Percentiles rank a stretch among this genome's conserved stretches.
phyloP scores from a whole-genome alignment of 768 basidiomycete species.

The Lactarius tabidus region DNA sequence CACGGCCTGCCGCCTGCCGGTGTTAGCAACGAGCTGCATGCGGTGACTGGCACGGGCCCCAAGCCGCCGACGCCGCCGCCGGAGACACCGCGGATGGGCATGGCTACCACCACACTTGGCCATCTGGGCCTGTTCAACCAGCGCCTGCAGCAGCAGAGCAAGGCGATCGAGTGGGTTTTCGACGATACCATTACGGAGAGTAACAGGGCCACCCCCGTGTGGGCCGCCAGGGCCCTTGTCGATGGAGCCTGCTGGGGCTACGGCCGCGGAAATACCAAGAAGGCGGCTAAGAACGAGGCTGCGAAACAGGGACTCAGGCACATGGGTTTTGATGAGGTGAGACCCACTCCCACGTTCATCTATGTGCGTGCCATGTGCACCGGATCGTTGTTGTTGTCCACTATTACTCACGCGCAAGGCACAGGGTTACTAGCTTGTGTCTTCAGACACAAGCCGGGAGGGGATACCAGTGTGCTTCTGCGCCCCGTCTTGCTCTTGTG shows the following conservation, averaged over 20 bases:
- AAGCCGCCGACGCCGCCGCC: constrained; percentile 22
- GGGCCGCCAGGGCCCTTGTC: constrained; percentile 63
- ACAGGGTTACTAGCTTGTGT: constrained; percentile 28
- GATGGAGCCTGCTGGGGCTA: constrained; percentile 55
- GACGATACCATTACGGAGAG: constrained; percentile 43
- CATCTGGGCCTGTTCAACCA: constrained; percentile 83
- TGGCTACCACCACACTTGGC: constrained; percentile 40
- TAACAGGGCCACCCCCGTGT: constrained; percentile 68
- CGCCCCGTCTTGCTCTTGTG: constrained; percentile 23
- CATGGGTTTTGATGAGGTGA: constrained; percentile 52
- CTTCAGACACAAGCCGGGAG: constrained; percentile 34
- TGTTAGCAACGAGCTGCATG: constrained; percentile 30
- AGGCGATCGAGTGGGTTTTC: constrained; percentile 68
- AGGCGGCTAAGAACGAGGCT: constrained; percentile 74
- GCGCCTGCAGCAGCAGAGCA: constrained; percentile 54
- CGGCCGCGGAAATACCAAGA: constrained; percentile 73
- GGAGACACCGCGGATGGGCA: not conserved
- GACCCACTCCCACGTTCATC: not conserved
- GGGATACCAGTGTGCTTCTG: not conserved
- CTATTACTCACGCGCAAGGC: not conserved
- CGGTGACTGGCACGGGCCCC: constrained; percentile 27
- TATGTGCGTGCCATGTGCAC: not conserved
- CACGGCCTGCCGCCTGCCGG: constrained; percentile 55
- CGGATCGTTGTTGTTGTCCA: too few relatives aligned
- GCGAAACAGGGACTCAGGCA: constrained; percentile 66